phyloP scores from a whole-genome alignment of 176 grass and related monocot species.

The Hordeum marinum region DNA sequence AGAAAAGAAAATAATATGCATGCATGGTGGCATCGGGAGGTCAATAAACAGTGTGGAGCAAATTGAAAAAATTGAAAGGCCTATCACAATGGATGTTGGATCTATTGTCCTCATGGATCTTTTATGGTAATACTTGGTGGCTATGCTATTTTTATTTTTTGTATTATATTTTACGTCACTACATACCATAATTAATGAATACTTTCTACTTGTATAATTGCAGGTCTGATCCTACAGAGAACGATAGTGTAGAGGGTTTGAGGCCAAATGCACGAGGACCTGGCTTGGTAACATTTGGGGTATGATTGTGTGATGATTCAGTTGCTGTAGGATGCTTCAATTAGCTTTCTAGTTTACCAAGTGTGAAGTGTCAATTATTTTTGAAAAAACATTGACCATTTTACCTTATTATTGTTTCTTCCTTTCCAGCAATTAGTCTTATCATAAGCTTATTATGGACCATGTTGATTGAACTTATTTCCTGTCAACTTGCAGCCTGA shows the following conservation, averaged over 20 bases:
- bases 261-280: constrained; percentile 99
- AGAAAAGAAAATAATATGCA: constrained; percentile 99
- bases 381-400: not conserved
- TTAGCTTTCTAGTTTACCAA: not conserved
- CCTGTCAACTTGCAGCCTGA: constrained; percentile 66
- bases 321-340: constrained; percentile 13
- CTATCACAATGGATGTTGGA: constrained; percentile 98
- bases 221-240: constrained; percentile 99
- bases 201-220: constrained; percentile 27
- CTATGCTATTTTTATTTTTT: not conserved
- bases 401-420: constrained; percentile 1
- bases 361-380: not conserved
- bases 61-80: constrained; percentile 98
- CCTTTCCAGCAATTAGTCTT: constrained; percentile 5
- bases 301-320: constrained; percentile 28
- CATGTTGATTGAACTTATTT: constrained; percentile 12
- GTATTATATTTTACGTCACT: not conserved
- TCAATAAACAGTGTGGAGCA: constrained; percentile 91
- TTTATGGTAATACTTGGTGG: constrained; percentile 75
- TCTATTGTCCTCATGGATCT: constrained; percentile 98
- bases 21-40: constrained; percentile 98
- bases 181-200: not conserved
- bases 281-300: constrained; percentile 95
- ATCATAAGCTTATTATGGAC: not conserved
- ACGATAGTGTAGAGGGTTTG: constrained; percentile 97